Percentiles rank a stretch among this genome's conserved stretches.
These are phyloP conservation scores for Lagerstroemia fauriei DNA, from an alignment of 441 rosid genomes.

Conservation along the genomic window DNA sequence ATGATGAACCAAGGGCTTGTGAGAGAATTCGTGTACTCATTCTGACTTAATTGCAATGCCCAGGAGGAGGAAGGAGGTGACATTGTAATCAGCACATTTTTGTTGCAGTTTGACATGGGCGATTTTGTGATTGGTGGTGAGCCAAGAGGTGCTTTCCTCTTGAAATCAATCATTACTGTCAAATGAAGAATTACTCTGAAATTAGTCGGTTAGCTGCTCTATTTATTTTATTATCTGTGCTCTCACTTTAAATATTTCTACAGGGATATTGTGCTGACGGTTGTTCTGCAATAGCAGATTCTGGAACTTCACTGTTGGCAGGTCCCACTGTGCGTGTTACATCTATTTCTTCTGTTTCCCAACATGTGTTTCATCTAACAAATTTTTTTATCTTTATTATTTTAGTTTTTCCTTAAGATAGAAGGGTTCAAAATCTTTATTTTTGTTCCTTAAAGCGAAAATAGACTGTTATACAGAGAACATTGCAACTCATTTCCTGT, in stretches of 20 bases:
- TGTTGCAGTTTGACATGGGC: slow-evolving; percentile 29
- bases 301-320: slow-evolving; percentile 28
- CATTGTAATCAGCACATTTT: slow-evolving; percentile 27
- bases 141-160: too few relatives aligned
- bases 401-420: too few relatives aligned
- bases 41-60: slow-evolving; percentile 29
- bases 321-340: slow-evolving; percentile 20
- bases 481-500: too few relatives aligned
- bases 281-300: slow-evolving; percentile 31
- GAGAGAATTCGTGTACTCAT: slow-evolving; percentile 24
- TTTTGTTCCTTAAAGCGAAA: too few relatives aligned
- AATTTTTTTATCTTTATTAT: too few relatives aligned
- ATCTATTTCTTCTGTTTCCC: background rate
- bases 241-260: background rate
- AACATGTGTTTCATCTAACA: too few relatives aligned
- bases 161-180: too few relatives aligned
- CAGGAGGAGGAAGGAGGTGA: slow-evolving; percentile 29
- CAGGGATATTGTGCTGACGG: slow-evolving; percentile 24
- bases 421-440: too few relatives aligned
- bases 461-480: too few relatives aligned
- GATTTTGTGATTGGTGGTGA: slow-evolving; percentile 26
- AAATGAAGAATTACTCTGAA: too few relatives aligned
- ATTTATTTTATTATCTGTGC: background rate
- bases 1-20: slow-evolving; percentile 25
- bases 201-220: slow-evolving; percentile 5